Evolutionary conservation across 106 monocot genomes (phyloP), one percentile per base, ranked within the genome.

Genomic region (Phalaenopsis equestris): DNA sequence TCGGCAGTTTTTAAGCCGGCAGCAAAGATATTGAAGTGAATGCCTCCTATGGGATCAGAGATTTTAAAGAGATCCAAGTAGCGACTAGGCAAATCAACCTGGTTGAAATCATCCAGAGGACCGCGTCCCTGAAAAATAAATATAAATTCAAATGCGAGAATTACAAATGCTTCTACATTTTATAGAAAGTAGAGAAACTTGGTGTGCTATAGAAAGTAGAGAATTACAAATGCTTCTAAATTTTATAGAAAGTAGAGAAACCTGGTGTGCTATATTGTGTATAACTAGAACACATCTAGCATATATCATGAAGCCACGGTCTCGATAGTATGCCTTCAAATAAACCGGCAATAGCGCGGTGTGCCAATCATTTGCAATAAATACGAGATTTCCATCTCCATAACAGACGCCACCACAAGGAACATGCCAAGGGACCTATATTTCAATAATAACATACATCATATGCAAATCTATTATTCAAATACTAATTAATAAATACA

Each of bases 191-290:
- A 72, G 3, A 42, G 42, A 82, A 56, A 92, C 94, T 89, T 97
- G 97, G 58, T 97, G 90, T 45, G 94, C 97, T 19, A 97, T 94
- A 75, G 7, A 10, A 52, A 10, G 6, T 9, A 48, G 12, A 10
- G 11, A 12, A 12, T 14, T 3, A 12, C 12, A 52, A 12, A 52
- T 52, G 10, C 52, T 12, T 52, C 3, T 14, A 2, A 14, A 52
- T 12, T 1, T 15, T 10, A 52, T 52, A 52, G 52, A 14, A 12
- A 52, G 52, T 45, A 72, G 3, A 37, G 42, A 82, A 56, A 92
- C 94, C 90, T 97, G 97, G 58, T 97, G 90, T 45, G 97, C 97
- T 19, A 97, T 94, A 75, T 97, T 97, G 84, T 97, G 96, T 78
- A 96, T 90, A 18, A 94, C 93, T 39, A 94, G 84, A 81, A 94